Conservation (phyloP, 2,329 filamentous ascomycete genomes). For the Phyllosticta capitalensis region DNA sequence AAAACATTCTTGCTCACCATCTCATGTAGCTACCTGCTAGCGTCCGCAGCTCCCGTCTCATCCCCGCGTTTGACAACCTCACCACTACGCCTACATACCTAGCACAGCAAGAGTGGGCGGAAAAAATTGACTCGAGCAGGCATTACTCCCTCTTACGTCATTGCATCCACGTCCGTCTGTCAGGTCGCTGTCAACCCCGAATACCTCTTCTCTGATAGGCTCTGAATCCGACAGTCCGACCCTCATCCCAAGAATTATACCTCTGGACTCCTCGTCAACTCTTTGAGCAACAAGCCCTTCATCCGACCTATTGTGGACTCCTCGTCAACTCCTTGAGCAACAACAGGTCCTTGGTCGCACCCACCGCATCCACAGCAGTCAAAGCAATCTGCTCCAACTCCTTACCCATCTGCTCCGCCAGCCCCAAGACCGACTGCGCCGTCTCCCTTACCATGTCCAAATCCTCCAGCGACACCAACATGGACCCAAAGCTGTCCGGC, state of each 20-base stretch:
- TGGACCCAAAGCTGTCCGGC: not conserved
- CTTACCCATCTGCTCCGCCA: not conserved
- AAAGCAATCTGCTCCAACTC: not conserved
- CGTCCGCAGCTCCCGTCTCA: too few species aligned
- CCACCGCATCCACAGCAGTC: not conserved
- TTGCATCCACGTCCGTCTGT: too few species aligned
- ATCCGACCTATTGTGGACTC: not conserved
- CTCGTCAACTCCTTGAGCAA: not conserved
- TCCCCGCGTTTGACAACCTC: too few species aligned
- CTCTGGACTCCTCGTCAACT: not conserved
- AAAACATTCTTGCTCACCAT: not conserved
- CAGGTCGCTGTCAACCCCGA: too few species aligned
- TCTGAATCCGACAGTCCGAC: not conserved
- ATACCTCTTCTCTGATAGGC: not conserved
- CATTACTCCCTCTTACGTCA: too few species aligned
- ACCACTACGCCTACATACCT: too few species aligned
- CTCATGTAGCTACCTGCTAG: not conserved
- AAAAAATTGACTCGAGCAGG: too few species aligned
- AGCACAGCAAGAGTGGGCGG: too few species aligned
- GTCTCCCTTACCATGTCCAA: slow-evolving; percentile 47
- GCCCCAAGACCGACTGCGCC: not conserved
- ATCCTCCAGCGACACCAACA: slow-evolving; percentile 62
- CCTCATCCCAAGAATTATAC: too few species aligned
- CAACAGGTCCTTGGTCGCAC: not conserved
- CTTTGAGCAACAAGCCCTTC: not conserved